Conservation (phyloP, 2,329 filamentous ascomycete species). For the Onygenales sp. region DNA sequence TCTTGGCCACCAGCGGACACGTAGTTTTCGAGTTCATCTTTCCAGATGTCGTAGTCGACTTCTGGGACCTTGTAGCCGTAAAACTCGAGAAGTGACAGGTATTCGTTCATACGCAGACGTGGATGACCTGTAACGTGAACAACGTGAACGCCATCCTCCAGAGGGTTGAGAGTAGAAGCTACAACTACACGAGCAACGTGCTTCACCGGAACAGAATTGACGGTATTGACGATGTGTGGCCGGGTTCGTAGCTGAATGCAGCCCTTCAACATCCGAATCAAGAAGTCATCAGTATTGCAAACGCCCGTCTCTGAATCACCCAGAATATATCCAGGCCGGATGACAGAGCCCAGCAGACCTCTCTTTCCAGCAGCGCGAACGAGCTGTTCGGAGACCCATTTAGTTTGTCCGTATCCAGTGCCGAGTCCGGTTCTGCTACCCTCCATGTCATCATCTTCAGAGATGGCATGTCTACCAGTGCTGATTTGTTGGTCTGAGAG, state of each 20-base stretch:
- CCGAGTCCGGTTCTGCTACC: constrained; percentile 67
- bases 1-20: constrained; percentile 40
- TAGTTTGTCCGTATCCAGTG: constrained; percentile 84
- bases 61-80: constrained; percentile 65
- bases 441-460: constrained; percentile 67
- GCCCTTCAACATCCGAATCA: constrained; percentile 77
- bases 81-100: constrained; percentile 56
- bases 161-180: constrained; percentile 59
- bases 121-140: constrained; percentile 74
- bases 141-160: constrained; percentile 42
- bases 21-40: constrained; percentile 55
- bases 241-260: constrained; percentile 68
- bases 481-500: constrained; percentile 55
- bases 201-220: constrained; percentile 81
- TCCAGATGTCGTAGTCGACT: constrained; percentile 61
- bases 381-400: constrained; percentile 70
- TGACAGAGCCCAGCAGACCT: constrained; percentile 64
- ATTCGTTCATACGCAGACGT: constrained; percentile 67
- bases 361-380: constrained; percentile 68
- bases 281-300: constrained; percentile 79
- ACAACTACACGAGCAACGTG: constrained; percentile 76
- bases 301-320: constrained; percentile 63
- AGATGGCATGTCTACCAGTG: constrained; percentile 55
- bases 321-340: constrained; percentile 77
- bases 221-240: constrained; percentile 72